Evolutionary conservation across 805 yeast genomes (phyloP), one percentile per base, ranked within the genome.

Genomic region (Kodamaea kaohsiungensis): DNA sequence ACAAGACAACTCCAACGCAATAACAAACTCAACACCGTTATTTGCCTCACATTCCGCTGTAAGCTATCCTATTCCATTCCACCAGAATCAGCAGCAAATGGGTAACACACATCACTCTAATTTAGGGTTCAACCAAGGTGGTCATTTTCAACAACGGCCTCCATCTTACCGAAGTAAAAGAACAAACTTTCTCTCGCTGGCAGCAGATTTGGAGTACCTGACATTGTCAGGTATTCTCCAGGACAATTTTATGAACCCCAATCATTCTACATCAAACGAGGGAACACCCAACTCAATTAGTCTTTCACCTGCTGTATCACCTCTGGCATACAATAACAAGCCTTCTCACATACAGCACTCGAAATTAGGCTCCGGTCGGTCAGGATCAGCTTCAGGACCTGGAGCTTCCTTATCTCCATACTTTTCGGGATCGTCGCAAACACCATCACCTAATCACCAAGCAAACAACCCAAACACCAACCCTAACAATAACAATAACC

Each of bases 131-230:
- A 30, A 30, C 35, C 35, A 30, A 8, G 35, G 35, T 5, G 46
- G 46, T 13, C 46, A 42, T 13, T 25, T 25, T 6, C 27, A 18
- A 37, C 48, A 43, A 43, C 47, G 48, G 38, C 48, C 48, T 7
- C 39, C 35, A 12, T 30, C 35, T 12, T 30, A 38, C 33, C 18
- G 51, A 16, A 51, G 18, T 45, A 61, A 68, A 63, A 65, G 69
- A 61, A 81, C 62, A 62, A 76, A 80, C 56, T 87, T 87, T 61
- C 64, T 87, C 56, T 85, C 91, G 1, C 74, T 81, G 37, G 91
- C 95, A 1, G 91, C 90, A 0, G 87, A 86, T 62, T 72, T 86
- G 50, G 95, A 88, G 61, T 87, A 88, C 61, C 79, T 89, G 2
- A 83, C 87, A 2, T 69, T 88, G 30, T 86, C 91, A 7, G 83